phyloP scores from a whole-genome alignment of 2,329 filamentous ascomycete species.

The Ilyonectria destructans region DNA sequence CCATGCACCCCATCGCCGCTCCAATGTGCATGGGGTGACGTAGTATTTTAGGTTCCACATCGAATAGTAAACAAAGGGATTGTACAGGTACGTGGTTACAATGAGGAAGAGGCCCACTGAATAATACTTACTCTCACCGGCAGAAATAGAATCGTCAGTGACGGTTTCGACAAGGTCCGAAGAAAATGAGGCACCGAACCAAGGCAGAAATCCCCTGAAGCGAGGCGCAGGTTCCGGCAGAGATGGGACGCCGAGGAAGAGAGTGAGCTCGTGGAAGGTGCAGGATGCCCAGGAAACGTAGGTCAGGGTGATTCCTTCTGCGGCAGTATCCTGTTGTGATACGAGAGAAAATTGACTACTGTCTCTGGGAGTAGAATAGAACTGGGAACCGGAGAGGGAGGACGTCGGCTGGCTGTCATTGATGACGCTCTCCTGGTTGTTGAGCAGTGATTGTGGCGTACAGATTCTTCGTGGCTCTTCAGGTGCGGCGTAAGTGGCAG shows the following conservation, averaged over 20 bases:
- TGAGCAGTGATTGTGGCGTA: too few species aligned
- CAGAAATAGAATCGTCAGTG: neutral
- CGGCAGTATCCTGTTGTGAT: neutral
- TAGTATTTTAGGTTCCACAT: slow-evolving; percentile 38
- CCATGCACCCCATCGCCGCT: too few species aligned
- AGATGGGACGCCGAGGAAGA: slow-evolving; percentile 1
- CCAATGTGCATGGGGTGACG: too few species aligned
- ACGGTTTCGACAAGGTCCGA: neutral
- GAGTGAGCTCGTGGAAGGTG: neutral
- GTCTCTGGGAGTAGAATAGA: too few species aligned
- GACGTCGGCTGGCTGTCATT: too few species aligned
- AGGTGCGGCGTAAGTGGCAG: too few species aligned
- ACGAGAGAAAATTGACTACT: too few species aligned
- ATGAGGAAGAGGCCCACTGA: neutral
- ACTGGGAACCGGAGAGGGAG: too few species aligned
- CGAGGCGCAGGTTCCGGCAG: neutral
- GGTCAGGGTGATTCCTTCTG: neutral
- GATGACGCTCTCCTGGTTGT: too few species aligned
- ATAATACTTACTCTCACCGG: neutral
- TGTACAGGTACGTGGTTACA: slow-evolving; percentile 59
- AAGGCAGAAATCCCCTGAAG: slow-evolving; percentile 1
- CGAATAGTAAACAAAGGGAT: slow-evolving; percentile 55
- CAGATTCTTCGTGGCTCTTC: too few species aligned
- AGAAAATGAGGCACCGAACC: neutral
- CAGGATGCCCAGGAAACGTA: neutral